Evolutionary conservation across 2,329 filamentous ascomycete species (phyloP).

Genomic region (Coleophoma cylindrospora): DNA sequence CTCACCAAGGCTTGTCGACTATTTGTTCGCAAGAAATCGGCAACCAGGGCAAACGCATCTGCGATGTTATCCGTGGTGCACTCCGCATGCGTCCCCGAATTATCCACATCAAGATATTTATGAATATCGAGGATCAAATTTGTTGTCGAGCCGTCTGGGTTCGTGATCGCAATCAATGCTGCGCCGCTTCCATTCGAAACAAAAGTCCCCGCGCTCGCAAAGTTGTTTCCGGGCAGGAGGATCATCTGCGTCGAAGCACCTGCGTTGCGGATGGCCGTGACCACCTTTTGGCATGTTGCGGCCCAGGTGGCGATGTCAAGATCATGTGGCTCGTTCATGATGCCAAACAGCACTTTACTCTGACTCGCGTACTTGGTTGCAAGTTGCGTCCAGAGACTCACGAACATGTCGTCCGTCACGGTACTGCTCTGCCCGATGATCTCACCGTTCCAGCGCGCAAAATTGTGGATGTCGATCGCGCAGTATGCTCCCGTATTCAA

Average conservation of each 20-base stretch:
- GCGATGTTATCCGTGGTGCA: constrained; percentile 49
- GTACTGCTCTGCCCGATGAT: constrained; percentile 57
- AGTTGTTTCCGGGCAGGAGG: constrained; percentile 58
- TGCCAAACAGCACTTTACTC: constrained; percentile 52
- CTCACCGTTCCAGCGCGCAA: constrained; percentile 52
- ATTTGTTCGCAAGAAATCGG: constrained; percentile 39
- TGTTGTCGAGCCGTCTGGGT: constrained; percentile 50
- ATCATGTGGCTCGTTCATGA: constrained; percentile 57
- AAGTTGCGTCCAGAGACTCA: constrained; percentile 51
- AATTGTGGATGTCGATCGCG: constrained; percentile 55
- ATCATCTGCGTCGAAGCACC: constrained; percentile 60
- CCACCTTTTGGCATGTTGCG: constrained; percentile 52
- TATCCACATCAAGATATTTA: constrained; percentile 56
- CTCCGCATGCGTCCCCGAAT: constrained; percentile 44
- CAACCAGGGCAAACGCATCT: constrained; percentile 38
- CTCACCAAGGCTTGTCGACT: constrained; percentile 42
- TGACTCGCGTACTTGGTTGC: constrained; percentile 49
- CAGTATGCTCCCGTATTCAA: constrained; percentile 50
- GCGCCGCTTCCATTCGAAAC: constrained; percentile 44
- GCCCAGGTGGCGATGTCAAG: constrained; percentile 47
- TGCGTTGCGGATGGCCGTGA: constrained; percentile 58
- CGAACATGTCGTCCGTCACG: constrained; percentile 52
- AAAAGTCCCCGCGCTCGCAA: constrained; percentile 44
- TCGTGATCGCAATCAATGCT: constrained; percentile 46
- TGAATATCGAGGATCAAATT: constrained; percentile 53